These are phyloP conservation scores for Trichocladium antarcticum DNA, from an alignment of 495 filamentous ascomycete species.

Conservation along the genomic window DNA sequence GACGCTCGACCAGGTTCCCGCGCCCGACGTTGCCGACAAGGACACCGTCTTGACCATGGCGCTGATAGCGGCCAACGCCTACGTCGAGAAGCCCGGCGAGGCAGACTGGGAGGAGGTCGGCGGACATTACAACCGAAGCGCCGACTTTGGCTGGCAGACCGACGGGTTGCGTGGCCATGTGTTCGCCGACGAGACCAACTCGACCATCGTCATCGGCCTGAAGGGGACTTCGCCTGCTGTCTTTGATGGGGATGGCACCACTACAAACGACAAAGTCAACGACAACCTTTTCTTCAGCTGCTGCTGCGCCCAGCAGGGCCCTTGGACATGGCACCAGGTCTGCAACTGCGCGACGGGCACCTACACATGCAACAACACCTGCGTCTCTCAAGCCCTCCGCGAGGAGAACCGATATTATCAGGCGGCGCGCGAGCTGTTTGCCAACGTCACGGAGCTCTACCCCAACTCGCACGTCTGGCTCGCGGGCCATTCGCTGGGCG, in stretches of 20 bases:
- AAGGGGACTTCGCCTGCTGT: slow-evolving; percentile 87
- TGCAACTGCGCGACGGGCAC: slow-evolving; percentile 80
- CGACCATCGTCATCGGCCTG: slow-evolving; percentile 78
- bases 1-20: slow-evolving; percentile 67
- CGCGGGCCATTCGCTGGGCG: slow-evolving; percentile 81
- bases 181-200: slow-evolving; percentile 74
- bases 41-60: slow-evolving; percentile 74
- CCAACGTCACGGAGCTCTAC: slow-evolving; percentile 83
- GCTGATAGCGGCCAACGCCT: slow-evolving; percentile 78
- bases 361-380: slow-evolving; percentile 85
- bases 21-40: slow-evolving; percentile 79
- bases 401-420: slow-evolving; percentile 86
- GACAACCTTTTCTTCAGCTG: slow-evolving; percentile 97
- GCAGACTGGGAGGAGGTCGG: slow-evolving; percentile 79
- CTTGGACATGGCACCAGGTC: slow-evolving; percentile 75
- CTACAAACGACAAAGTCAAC: slow-evolving; percentile 93
- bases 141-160: slow-evolving; percentile 76
- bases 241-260: slow-evolving; percentile 90
- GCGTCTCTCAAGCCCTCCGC: slow-evolving; percentile 59
- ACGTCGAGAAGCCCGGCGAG: slow-evolving; percentile 57
- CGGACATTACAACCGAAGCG: slow-evolving; percentile 67
- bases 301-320: slow-evolving; percentile 88
- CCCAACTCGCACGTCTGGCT: slow-evolving; percentile 80
- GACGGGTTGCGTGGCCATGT: slow-evolving; percentile 90
- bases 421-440: slow-evolving; percentile 74